Evolutionary conservation across 78 protist genomes (phyloP).

Genomic region (Planoprotostelium fungivorum): DNA sequence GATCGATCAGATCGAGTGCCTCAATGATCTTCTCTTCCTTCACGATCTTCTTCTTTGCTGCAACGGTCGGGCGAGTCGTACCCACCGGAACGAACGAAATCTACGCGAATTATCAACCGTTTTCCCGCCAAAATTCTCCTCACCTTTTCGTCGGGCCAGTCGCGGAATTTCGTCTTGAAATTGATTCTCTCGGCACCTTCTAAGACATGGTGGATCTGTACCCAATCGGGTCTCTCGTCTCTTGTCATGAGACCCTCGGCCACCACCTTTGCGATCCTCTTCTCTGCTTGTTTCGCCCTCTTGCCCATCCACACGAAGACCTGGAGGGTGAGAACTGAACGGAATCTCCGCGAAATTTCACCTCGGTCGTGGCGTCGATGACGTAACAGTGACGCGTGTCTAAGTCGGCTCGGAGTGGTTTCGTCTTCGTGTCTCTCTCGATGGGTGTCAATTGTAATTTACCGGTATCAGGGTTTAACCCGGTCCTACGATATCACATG

Average conservation of each 20-base stretch:
- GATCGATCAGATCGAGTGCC: background rate
- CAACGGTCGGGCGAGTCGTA: too few relatives aligned
- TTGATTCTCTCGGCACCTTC: background rate
- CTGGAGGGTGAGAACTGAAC: background rate
- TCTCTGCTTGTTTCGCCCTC: background rate
- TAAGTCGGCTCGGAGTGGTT: background rate
- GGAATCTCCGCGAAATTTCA: background rate
- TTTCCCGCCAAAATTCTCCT: background rate
- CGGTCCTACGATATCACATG: too few relatives aligned
- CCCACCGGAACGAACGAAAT: too few relatives aligned
- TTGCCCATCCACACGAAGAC: background rate
- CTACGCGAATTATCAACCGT: background rate
- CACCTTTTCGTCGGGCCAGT: background rate
- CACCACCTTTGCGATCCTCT: background rate
- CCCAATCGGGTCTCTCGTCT: background rate
- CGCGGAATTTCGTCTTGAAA: background rate
- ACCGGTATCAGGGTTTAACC: background rate
- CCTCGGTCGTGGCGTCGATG: background rate
- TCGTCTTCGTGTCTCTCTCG: background rate
- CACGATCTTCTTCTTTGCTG: background rate
- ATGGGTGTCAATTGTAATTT: background rate
- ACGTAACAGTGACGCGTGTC: background rate
- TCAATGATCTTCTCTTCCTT: background rate
- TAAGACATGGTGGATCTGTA: background rate
- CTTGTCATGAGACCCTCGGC: background rate